Conservation (phyloP, 2,329 filamentous ascomycete genomes). For the Fusarium keratoplasticum region DNA sequence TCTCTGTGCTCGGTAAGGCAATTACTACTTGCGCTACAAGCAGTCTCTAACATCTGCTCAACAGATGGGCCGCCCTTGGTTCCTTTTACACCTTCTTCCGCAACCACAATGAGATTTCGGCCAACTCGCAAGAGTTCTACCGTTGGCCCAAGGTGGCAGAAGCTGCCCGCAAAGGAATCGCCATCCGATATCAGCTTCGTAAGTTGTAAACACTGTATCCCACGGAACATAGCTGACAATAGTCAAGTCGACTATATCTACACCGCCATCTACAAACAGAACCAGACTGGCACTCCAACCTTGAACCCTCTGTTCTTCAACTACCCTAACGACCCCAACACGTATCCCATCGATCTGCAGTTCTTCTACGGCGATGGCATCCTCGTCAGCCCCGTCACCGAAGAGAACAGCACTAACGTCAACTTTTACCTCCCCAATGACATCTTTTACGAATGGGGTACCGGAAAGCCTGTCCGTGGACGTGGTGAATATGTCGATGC, state of each 20-base stretch:
- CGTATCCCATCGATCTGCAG: constrained; percentile 59
- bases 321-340: constrained; percentile 64
- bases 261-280: constrained; percentile 73
- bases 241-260: constrained; percentile 75
- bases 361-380: constrained; percentile 61
- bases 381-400: constrained; percentile 60
- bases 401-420: constrained; percentile 55
- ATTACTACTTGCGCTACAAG: rapidly evolving
- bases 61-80: constrained; percentile 72
- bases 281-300: constrained; percentile 70
- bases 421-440: constrained; percentile 61
- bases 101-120: constrained; percentile 67
- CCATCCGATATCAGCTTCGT: constrained; percentile 73
- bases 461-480: constrained; percentile 57
- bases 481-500: constrained; percentile 31
- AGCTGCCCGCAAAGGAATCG: constrained; percentile 74
- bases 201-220: not conserved
- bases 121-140: constrained; percentile 72
- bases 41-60: not conserved
- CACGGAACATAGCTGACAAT: not conserved
- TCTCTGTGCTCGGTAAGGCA: constrained; percentile 30
- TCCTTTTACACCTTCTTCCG: constrained; percentile 77
- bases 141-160: constrained; percentile 70
- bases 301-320: constrained; percentile 78
- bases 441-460: constrained; percentile 63